Conservation (phyloP, 1,139 yeast species). For the Chernovozyma aurita region DNA sequence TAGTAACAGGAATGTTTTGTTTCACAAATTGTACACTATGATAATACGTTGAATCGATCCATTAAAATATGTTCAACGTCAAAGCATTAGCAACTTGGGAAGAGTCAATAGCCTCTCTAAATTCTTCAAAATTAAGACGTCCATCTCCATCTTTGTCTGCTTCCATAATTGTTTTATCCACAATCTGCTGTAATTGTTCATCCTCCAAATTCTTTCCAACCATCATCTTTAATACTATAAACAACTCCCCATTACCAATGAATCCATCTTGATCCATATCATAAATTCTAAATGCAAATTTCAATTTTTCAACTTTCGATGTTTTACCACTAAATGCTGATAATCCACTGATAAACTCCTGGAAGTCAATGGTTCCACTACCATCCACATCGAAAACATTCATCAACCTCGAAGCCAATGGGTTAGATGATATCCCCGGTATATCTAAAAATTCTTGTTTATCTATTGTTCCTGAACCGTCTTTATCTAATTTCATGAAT, state of each 20-base stretch:
- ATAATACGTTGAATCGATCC: too few species aligned
- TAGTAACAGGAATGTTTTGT: too few species aligned
- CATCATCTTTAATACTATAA: conserved; percentile 92
- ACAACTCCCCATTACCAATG: conserved; percentile 92
- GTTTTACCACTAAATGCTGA: conserved; percentile 92
- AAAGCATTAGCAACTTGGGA: conserved; percentile 59
- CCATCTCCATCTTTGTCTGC: conserved; percentile 94
- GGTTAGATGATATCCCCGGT: conserved; percentile 89
- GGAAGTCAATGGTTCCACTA: conserved; percentile 91
- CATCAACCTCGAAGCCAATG: conserved; percentile 83
- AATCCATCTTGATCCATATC: conserved; percentile 95
- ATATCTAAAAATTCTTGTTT: conserved; percentile 85
- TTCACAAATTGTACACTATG: too few species aligned
- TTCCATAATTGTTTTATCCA: conserved; percentile 93
- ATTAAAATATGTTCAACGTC: conserved; percentile 44
- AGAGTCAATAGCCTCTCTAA: conserved; percentile 67
- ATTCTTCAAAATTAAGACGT: conserved; percentile 79
- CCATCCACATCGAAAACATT: conserved; percentile 94
- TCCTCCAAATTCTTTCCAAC: conserved; percentile 89
- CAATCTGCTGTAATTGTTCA: conserved; percentile 88
- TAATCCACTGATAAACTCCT: conserved; percentile 87
- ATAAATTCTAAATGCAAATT: conserved; percentile 88
- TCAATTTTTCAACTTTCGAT: conserved; percentile 73
- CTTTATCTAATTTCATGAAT: conserved; percentile 92
- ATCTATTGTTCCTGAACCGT: conserved; percentile 89